phyloP scores from a whole-genome alignment of 495 filamentous ascomycete genomes.

The Penicillium flavigenum region DNA sequence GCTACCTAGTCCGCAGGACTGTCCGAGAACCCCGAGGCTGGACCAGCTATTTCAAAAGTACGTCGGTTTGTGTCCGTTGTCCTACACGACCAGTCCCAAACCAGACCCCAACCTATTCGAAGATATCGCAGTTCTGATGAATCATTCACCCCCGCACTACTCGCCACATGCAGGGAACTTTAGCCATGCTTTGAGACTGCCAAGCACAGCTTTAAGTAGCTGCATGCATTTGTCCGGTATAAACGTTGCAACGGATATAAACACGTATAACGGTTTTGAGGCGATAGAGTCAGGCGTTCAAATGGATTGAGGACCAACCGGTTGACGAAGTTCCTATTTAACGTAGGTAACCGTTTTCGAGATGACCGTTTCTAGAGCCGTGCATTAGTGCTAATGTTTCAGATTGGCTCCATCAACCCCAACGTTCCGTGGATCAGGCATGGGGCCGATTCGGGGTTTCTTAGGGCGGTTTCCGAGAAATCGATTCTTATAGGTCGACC shows the following conservation, averaged over 20 bases:
- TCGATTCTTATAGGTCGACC: neutral
- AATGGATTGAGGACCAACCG: constrained; percentile 48
- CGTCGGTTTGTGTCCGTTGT: constrained; percentile 39
- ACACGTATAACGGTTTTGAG: constrained; percentile 50
- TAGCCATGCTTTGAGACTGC: constrained; percentile 1
- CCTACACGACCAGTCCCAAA: constrained; percentile 18
- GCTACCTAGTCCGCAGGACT: constrained; percentile 54
- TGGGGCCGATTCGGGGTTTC: constrained; percentile 25
- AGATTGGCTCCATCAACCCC: constrained; percentile 10
- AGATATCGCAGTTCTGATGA: neutral
- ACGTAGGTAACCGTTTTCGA: constrained; percentile 24
- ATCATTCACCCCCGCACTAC: constrained; percentile 3
- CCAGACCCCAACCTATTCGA: constrained; percentile 38
- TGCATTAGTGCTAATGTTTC: constrained; percentile 14
- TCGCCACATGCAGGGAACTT: neutral
- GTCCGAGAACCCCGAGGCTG: constrained; percentile 45
- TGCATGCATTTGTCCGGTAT: constrained; percentile 1
- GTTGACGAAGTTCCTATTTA: constrained; percentile 49
- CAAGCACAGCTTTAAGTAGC: neutral
- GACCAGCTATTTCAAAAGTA: constrained; percentile 37
- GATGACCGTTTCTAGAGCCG: constrained; percentile 9
- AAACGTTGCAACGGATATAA: constrained; percentile 9
- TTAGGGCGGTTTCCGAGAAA: constrained; percentile 5
- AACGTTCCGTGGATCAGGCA: neutral
- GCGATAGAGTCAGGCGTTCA: constrained; percentile 51